Evolutionary conservation across 306 rosid species (phyloP), one percentile per base, ranked within the genome.

Genomic region (Canavalia ensiformis): DNA sequence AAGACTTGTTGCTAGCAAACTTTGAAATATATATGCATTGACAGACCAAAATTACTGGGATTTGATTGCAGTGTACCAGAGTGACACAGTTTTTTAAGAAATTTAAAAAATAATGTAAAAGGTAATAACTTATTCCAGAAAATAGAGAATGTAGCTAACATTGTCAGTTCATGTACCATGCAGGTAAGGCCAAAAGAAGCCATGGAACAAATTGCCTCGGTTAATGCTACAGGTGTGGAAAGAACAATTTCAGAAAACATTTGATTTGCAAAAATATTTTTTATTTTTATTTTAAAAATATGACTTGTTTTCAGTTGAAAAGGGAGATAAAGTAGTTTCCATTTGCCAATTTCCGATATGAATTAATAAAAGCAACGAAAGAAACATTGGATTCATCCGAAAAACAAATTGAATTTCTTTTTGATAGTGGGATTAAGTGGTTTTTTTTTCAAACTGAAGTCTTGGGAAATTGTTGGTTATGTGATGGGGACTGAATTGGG

Each of bases 121-220:
- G 69, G 44, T 66, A 10, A 18, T 9, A 67, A 41, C 45, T 72
- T 35, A 47, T 25, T 60, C 8, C 44, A 13, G 39, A 45, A 59
- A 51, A 6, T 35, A 46, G 12, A 82, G 45, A 18, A 18, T 62
- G 54, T 54, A 72, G 79, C 77, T 77, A 18, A 18, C 8, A 31
- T 47, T 51, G 25, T 42, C 13, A 64, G 7, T 80, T 58, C 37
- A 60, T 78, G 84, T 74, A 50, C 76, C 77, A 31, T 84, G 91
- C 94, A 94, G 98, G 98, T 87, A 90, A 87, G 84, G 76, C 84
- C 72, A 91, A 89, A 54, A 84, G 50, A 77, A 89, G 76, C 73
- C 95, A 89, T 85, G 83, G 31, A 73, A 88, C 64, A 29, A 79
- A 88, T 51, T 91, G 98, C 86, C 79, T 88, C 70, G 77, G 28